A percentile compares a stretch with the other conserved stretches of the same genome.
phyloP scores from a whole-genome alignment of 176 grass and related monocot species.

The Aegilops tauschii region DNA sequence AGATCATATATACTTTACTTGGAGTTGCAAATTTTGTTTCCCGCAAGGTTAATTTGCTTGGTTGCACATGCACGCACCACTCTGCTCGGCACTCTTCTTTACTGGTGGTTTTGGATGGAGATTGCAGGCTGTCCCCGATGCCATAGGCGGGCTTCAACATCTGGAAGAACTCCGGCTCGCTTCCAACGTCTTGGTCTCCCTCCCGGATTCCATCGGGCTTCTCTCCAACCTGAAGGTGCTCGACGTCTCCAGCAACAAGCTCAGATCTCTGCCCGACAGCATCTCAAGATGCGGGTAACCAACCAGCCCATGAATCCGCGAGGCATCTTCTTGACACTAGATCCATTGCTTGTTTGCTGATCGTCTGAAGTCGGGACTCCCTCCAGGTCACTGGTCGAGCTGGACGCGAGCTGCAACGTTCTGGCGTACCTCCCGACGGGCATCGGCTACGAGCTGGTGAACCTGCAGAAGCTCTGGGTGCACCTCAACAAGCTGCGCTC shows the following conservation, averaged over 20 bases:
- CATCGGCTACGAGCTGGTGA: conserved; percentile 67
- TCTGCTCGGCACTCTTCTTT: too few relatives aligned
- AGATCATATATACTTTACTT: not conserved
- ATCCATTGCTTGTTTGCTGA: not conserved
- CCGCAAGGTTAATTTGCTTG: too few relatives aligned
- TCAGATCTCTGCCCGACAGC: conserved; percentile 75
- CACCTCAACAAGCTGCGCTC: conserved; percentile 90
- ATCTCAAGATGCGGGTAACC: conserved; percentile 84
- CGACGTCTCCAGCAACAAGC: conserved; percentile 81
- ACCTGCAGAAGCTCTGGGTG: conserved; percentile 59
- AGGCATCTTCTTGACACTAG: not conserved
- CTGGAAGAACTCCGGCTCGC: conserved; percentile 70
- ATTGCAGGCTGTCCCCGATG: conserved; percentile 63
- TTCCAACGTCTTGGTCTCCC: conserved; percentile 53
- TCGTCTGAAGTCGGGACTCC: not conserved
- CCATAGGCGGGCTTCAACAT: conserved; percentile 58
- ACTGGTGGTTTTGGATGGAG: not conserved
- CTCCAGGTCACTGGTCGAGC: conserved; percentile 67
- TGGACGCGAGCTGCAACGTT: conserved; percentile 80
- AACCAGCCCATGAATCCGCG: not conserved
- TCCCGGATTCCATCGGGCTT: conserved; percentile 80
- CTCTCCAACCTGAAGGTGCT: conserved; percentile 79
- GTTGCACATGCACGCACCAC: too few relatives aligned
- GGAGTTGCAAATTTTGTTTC: too few relatives aligned
- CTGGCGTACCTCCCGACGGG: conserved; percentile 77